Percentiles rank a stretch among this genome's conserved stretches.
Evolutionary conservation across 345 rosid species (phyloP).

Genomic region (Streptanthus diversifolius): DNA sequence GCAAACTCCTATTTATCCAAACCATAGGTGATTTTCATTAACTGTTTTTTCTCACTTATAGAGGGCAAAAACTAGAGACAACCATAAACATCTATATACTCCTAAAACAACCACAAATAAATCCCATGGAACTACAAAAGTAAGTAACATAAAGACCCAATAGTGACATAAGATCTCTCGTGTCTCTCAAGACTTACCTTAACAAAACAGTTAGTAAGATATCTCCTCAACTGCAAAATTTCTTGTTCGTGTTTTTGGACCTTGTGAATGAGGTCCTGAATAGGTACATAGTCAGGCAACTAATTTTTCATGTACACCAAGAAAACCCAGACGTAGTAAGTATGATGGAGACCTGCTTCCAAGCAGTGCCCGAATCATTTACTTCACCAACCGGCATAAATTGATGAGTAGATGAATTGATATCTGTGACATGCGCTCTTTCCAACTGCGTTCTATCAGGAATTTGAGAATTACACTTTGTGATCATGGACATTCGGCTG

Average conservation of each 20-base stretch:
- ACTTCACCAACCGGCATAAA: constrained; percentile 58
- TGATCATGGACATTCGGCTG: neutral
- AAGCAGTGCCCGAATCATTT: constrained; percentile 44
- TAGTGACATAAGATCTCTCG: constrained; percentile 46
- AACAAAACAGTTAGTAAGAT: constrained; percentile 70
- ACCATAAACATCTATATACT: constrained; percentile 38
- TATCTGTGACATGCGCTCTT: constrained; percentile 45
- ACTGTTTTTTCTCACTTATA: constrained; percentile 6
- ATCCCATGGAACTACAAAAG: neutral
- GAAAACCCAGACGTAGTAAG: constrained; percentile 18
- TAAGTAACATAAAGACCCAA: constrained; percentile 14
- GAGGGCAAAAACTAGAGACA: constrained; percentile 1
- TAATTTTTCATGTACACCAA: neutral
- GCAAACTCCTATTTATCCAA: neutral
- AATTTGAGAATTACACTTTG: constrained; percentile 12
- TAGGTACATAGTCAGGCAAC: constrained; percentile 16
- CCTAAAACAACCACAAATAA: constrained; percentile 6
- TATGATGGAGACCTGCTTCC: constrained; percentile 66
- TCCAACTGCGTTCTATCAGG: constrained; percentile 54
- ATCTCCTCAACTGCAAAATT: constrained; percentile 63
- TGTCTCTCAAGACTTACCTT: constrained; percentile 61
- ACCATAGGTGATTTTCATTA: constrained; percentile 3
- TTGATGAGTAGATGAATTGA: constrained; percentile 45
- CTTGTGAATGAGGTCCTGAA: constrained; percentile 61
- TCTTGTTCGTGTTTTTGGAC: constrained; percentile 73